Evolutionary conservation across 345 rosid genomes (phyloP), one percentile per base, ranked within the genome.

Genomic region (Aegle marmelos): DNA sequence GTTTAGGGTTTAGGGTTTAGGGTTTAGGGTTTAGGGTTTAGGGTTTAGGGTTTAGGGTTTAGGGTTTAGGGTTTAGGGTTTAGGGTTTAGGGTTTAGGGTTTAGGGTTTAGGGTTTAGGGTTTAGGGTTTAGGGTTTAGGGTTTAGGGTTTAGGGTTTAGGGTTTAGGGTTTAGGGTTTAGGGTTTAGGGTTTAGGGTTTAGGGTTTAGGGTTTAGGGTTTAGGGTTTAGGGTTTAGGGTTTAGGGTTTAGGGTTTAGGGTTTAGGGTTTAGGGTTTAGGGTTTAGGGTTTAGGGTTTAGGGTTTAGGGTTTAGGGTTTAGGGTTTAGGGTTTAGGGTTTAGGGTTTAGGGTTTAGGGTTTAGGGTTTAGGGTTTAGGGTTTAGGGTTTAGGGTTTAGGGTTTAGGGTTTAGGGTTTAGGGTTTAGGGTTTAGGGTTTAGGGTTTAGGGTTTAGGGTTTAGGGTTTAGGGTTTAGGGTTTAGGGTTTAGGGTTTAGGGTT

Each of bases 341-440:
- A 53, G 34, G 6, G 6, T 28, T 60, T 58, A 39, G 67, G 76
- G 66, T 36, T 60, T 59, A 59, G 66, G 76, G 76, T 57, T 73
- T 37, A 30, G 50, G 65, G 50, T 21, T 31, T 73, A 24, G 56
- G 53, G 39, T 58, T 59, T 59, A 54, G 8, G 59, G 59, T 19
- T 54, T 59, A 59, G 63, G 63, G 13, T 59, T 59, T 24, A 5
- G 59, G 59, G 59, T 54, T 41, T 54, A 54, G 59, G 59, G 59
- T 28, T 57, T 72, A 57, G 75, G 75, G 75, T 54, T 57, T 72
- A 30, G 74, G 74, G 74, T 48, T 70, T 30, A 50, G 74, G 74
- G 74, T 70, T 54, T 54, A 54, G 75, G 75, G 75, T 72, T 57
- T 54, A 54, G 75, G 75, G 66, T 54, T 54, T 54, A 34, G 75